Percentiles rank a stretch among this genome's conserved stretches.
Evolutionary conservation across 2,329 filamentous ascomycete species (phyloP).

Genomic region (Alternaria metachromatica): DNA sequence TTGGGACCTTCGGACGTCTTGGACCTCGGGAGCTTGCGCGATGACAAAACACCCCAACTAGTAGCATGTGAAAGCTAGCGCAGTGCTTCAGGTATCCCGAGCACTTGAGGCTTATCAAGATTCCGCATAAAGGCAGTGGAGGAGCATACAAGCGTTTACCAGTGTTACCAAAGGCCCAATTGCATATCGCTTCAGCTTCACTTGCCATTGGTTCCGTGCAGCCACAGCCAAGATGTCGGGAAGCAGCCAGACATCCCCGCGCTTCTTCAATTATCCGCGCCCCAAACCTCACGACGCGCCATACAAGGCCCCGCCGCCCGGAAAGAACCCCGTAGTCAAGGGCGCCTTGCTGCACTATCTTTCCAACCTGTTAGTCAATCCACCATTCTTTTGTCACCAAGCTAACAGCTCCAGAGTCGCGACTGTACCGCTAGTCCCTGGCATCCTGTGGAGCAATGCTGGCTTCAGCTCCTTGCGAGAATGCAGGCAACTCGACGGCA

Average conservation of each 20-base stretch:
- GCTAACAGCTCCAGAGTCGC: conserved; percentile 59
- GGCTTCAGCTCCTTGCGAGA: conserved; percentile 66
- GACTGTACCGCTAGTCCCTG: conserved; percentile 66
- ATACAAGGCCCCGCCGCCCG: conserved; percentile 43
- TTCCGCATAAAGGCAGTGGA: neutral
- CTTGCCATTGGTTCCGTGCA: neutral
- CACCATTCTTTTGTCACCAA: conserved; percentile 10
- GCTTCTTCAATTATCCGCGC: conserved; percentile 47
- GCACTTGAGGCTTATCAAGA: neutral
- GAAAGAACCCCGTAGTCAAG: conserved; percentile 72
- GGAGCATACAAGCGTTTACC: neutral
- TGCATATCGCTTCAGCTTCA: neutral
- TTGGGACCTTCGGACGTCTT: neutral
- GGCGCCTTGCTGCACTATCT: conserved; percentile 69
- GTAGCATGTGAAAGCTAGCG: conserved; percentile 5
- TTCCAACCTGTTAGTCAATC: conserved; percentile 62
- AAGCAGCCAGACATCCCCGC: conserved; percentile 18
- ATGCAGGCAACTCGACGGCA: conserved; percentile 61
- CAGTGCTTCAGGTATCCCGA: neutral
- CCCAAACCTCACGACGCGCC: conserved; percentile 40
- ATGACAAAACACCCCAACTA: neutral
- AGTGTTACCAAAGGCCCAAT: neutral
- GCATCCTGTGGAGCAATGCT: conserved; percentile 73
- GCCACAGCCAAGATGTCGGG: conserved; percentile 30
- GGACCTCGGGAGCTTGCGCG: neutral